These are phyloP conservation scores for Candida corydali DNA, from an alignment of 805 yeast species.

Conservation along the genomic window DNA sequence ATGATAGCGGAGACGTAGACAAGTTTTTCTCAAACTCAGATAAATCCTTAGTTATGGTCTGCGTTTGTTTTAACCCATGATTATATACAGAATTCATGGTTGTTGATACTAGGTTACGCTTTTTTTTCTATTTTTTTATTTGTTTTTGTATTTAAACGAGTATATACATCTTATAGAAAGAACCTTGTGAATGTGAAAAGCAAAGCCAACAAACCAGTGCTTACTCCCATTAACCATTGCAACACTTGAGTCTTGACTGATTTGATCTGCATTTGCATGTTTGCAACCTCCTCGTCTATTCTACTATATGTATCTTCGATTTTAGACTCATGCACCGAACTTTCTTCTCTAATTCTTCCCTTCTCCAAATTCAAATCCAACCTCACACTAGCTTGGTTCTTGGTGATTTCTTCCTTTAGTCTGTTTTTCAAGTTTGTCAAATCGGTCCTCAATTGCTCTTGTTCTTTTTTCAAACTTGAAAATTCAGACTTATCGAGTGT, in stretches of 20 bases:
- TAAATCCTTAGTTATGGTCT: constrained; percentile 65
- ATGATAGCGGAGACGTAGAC: constrained; percentile 65
- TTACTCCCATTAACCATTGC: constrained; percentile 98
- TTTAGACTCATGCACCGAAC: constrained; percentile 86
- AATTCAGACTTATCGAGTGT: constrained; percentile 85
- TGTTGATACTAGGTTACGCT: no score
- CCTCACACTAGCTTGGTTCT: constrained; percentile 84
- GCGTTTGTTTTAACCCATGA: constrained; percentile 85
- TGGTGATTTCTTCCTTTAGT: constrained; percentile 86
- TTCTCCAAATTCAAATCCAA: constrained; percentile 89
- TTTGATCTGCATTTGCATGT: constrained; percentile 93
- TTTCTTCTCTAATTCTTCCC: constrained; percentile 92
- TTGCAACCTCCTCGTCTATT: constrained; percentile 91
- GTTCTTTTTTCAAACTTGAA: constrained; percentile 76
- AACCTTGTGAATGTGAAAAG: constrained; percentile 88
- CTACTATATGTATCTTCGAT: constrained; percentile 93
- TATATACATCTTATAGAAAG: constrained; percentile 37
- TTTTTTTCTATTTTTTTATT: no score
- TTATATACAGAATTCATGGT: constrained; percentile 76
- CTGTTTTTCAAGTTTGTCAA: constrained; percentile 81
- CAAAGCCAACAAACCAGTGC: constrained; percentile 96
- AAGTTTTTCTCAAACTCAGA: constrained; percentile 61
- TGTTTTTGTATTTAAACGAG: no score
- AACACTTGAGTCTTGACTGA: constrained; percentile 93
- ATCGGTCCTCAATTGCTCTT: constrained; percentile 78